These are phyloP conservation scores for Candolleomyces efflorescens DNA, from an alignment of 768 basidiomycete genomes.

Conservation along the genomic window DNA sequence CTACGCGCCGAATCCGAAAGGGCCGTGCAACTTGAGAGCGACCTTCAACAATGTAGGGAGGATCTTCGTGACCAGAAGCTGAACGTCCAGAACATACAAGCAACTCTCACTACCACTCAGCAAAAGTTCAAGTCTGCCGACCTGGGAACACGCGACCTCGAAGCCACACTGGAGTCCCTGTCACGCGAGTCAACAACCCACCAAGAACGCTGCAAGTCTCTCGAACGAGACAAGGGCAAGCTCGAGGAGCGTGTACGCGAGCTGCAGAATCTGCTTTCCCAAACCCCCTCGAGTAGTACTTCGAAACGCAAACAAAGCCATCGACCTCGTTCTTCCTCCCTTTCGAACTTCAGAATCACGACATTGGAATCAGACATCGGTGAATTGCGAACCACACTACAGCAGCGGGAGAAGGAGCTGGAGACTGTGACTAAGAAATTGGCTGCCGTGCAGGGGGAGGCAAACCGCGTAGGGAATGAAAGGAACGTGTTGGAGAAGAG, in stretches of 20 bases:
- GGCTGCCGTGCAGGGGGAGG: slow-evolving; percentile 41
- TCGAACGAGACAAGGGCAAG: slow-evolving; percentile 53
- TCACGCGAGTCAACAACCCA: slow-evolving; percentile 50
- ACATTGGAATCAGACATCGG: slow-evolving; percentile 54
- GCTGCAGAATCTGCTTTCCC: slow-evolving; percentile 43
- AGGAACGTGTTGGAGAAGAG: slow-evolving; percentile 50
- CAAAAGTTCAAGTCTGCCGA: slow-evolving; percentile 50
- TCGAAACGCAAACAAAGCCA: slow-evolving; percentile 28
- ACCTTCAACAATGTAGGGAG: slow-evolving; percentile 44
- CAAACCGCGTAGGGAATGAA: slow-evolving; percentile 55
- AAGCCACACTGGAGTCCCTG: slow-evolving; percentile 50
- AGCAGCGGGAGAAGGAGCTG: slow-evolving; percentile 43
- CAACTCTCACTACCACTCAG: slow-evolving; percentile 42
- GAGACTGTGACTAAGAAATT: slow-evolving; percentile 42
- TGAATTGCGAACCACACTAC: slow-evolving; percentile 39
- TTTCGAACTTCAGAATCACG: slow-evolving; percentile 45
- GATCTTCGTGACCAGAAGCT: slow-evolving; percentile 55
- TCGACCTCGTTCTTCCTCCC: slow-evolving; percentile 56
- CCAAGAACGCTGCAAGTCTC: slow-evolving; percentile 34
- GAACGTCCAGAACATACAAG: slow-evolving; percentile 46
- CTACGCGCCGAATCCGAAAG: slow-evolving; percentile 54
- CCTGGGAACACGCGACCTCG: slow-evolving; percentile 47
- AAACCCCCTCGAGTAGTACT: slow-evolving; percentile 27
- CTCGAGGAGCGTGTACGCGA: slow-evolving; percentile 58
- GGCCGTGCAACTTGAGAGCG: slow-evolving; percentile 49